Conservation (phyloP, 495 filamentous ascomycete species). For the Neurospora sp. region DNA sequence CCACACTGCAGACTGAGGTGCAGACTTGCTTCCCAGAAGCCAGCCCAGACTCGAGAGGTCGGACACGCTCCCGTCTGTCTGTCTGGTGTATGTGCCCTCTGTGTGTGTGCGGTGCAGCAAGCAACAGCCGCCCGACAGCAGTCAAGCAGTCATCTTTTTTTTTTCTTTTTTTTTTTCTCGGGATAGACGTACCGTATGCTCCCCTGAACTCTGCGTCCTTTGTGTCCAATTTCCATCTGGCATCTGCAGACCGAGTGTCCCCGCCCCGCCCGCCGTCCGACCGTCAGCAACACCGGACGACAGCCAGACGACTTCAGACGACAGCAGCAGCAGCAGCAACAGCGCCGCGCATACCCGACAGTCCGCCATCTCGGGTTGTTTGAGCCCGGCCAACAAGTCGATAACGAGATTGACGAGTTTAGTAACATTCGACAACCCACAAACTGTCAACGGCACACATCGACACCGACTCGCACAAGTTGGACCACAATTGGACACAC, state of each 20-base stretch:
- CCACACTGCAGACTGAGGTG: not conserved
- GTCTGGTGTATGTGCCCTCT: not conserved
- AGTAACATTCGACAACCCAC: not conserved
- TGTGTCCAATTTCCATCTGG: not conserved
- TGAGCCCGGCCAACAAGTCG: not conserved
- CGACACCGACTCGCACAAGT: not conserved
- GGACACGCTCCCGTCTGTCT: not conserved
- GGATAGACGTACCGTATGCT: not conserved
- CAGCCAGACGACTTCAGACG: conserved; percentile 14
- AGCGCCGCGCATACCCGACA: not conserved
- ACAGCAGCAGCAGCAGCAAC: conserved; percentile 14
- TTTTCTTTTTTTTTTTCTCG: not conserved
- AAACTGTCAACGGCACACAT: not conserved
- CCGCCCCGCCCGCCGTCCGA: not conserved
- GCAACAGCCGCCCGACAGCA: not conserved
- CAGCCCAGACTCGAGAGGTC: not conserved
- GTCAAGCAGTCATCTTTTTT: not conserved
- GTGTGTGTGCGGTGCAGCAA: not conserved
- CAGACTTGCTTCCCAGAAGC: not conserved
- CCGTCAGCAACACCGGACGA: not conserved
- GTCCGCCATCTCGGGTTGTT: not conserved
- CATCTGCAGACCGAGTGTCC: not conserved
- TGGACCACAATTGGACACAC: not conserved
- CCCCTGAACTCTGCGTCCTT: not conserved
- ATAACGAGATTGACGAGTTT: not conserved